Evolutionary conservation across 1,284 basidiomycete genomes (phyloP).

Genomic region (Moniliophthora roreri): DNA sequence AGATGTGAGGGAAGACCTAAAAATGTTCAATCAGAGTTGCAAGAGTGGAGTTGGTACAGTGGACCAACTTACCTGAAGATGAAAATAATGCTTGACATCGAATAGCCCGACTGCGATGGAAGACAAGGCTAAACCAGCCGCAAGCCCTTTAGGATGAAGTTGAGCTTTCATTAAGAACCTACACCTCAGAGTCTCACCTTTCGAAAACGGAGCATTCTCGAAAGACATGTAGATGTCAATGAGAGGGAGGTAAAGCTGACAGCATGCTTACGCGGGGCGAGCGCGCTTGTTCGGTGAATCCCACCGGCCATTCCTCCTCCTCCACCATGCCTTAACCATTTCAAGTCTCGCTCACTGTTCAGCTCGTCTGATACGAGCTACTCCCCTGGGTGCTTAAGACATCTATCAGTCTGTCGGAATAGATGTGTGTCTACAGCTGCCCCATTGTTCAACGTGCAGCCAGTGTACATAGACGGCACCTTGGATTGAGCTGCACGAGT

Average conservation of each 20-base stretch:
- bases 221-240: slow-evolving; percentile 56
- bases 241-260: background rate
- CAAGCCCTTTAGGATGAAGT: slow-evolving; percentile 57
- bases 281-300: too few relatives aligned
- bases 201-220: slow-evolving; percentile 76
- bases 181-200: slow-evolving; percentile 47
- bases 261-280: too few relatives aligned
- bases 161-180: background rate
- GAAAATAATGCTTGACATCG: slow-evolving; percentile 85
- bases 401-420: too few relatives aligned
- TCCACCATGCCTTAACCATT: too few relatives aligned
- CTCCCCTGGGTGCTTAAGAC: too few relatives aligned
- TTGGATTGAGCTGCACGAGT: too few relatives aligned
- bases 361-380: too few relatives aligned
- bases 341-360: too few relatives aligned
- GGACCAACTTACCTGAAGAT: slow-evolving; percentile 72
- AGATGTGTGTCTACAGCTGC: too few relatives aligned
- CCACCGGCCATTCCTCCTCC: too few relatives aligned
- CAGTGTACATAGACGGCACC: too few relatives aligned
- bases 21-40: slow-evolving; percentile 9
- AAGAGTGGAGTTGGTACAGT: slow-evolving; percentile 10
- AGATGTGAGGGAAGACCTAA: slow-evolving; percentile 70
- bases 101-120: slow-evolving; percentile 77
- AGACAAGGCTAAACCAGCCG: slow-evolving; percentile 67
- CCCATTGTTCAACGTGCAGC: too few relatives aligned